Evolutionary conservation across 441 rosid species (phyloP).

Genomic region (Erodium moschatum): DNA sequence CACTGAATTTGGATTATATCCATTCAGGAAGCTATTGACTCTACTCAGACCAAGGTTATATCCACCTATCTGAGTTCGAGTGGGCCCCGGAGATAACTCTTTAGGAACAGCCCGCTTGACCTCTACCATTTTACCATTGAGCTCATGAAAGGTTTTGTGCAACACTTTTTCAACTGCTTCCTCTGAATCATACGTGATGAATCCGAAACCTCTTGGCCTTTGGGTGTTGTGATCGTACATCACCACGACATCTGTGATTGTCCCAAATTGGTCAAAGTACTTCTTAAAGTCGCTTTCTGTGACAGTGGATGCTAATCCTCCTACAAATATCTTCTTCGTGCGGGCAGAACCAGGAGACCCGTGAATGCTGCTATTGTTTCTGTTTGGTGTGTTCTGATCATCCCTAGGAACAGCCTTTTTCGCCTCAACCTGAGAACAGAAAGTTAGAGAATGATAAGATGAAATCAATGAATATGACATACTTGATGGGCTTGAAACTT

Average conservation of each 20-base stretch:
- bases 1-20: constrained; percentile 38
- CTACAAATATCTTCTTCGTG: constrained; percentile 6
- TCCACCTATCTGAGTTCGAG: constrained; percentile 43
- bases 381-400: constrained; percentile 43
- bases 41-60: constrained; percentile 43
- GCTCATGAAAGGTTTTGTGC: constrained; percentile 4
- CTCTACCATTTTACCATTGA: constrained; percentile 42
- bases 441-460: not conserved
- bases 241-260: constrained; percentile 57
- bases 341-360: constrained; percentile 42
- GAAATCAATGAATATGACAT: not conserved
- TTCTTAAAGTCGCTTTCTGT: constrained; percentile 1
- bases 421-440: constrained; percentile 54
- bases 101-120: constrained; percentile 70
- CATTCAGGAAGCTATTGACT: constrained; percentile 45
- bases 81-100: constrained; percentile 48
- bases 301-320: constrained; percentile 4
- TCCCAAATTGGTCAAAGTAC: constrained; percentile 6
- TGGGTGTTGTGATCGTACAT: constrained; percentile 73
- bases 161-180: constrained; percentile 52
- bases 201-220: constrained; percentile 69
- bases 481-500: not conserved
- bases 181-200: constrained; percentile 62
- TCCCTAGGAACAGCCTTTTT: constrained; percentile 75
- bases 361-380: constrained; percentile 37